Evolutionary conservation across 1,139 yeast genomes (phyloP).

Genomic region (Zygosaccharomyces sapae): DNA sequence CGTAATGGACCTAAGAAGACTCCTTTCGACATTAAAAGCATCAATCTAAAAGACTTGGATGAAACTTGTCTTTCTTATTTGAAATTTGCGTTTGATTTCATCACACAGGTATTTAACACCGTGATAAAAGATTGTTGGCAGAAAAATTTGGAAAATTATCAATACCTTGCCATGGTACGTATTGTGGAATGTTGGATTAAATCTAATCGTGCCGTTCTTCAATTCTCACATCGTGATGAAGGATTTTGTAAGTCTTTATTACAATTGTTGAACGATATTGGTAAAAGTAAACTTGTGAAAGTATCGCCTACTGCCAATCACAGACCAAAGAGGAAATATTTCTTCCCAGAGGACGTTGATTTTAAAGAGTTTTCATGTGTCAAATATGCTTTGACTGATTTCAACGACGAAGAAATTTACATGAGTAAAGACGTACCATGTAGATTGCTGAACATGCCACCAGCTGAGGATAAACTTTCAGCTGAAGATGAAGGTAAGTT

Average conservation of each 20-base stretch:
- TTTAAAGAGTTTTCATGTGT: constrained; percentile 57
- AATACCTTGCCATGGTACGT: constrained; percentile 40
- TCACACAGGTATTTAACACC: constrained; percentile 25
- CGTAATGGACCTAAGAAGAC: constrained; percentile 4
- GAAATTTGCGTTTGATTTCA: constrained; percentile 27
- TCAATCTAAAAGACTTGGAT: constrained; percentile 13
- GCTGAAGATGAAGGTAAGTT: constrained; percentile 36
- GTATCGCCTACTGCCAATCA: constrained; percentile 10
- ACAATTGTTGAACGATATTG: constrained; percentile 36
- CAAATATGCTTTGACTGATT: constrained; percentile 53
- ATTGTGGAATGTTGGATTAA: constrained; percentile 53
- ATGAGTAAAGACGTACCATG: constrained; percentile 31
- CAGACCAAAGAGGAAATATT: constrained; percentile 48
- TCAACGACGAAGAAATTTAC: constrained; percentile 47
- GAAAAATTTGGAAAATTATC: constrained; percentile 23
- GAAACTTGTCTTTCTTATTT: constrained; percentile 18
- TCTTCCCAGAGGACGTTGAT: constrained; percentile 60
- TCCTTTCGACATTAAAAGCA: constrained; percentile 5
- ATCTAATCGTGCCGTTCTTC: constrained; percentile 43
- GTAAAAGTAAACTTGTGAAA: constrained; percentile 18
- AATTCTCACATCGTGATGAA: constrained; percentile 39
- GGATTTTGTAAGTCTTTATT: constrained; percentile 40
- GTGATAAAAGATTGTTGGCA: constrained; percentile 26
- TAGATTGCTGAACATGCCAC: constrained; percentile 30
- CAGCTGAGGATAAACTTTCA: constrained; percentile 25